Evolutionary conservation across 257 asterid genomes (phyloP).

Genomic region (Primulina eburnea): DNA sequence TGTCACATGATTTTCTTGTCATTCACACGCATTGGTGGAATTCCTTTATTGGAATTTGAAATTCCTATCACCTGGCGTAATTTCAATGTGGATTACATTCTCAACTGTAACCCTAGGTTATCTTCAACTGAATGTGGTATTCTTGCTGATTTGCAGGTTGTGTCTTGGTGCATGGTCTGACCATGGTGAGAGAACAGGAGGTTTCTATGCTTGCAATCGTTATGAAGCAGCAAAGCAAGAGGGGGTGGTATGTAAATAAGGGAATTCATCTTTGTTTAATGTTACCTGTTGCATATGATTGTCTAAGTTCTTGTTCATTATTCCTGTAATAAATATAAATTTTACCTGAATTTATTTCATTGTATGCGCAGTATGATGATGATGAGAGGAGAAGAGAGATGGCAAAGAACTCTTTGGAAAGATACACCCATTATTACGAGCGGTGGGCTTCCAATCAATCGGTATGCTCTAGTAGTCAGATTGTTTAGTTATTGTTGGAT

Average conservation of each 20-base stretch:
- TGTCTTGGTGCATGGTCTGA: constrained; percentile 98
- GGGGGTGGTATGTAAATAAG: constrained; percentile 67
- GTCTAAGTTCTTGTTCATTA: constrained; percentile 6
- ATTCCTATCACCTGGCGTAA: background rate
- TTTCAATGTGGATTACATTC: constrained; percentile 2
- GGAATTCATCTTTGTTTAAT: constrained; percentile 6
- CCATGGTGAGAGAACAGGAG: constrained; percentile 99
- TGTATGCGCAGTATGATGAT: constrained; percentile 77
- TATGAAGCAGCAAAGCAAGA: constrained; percentile 98
- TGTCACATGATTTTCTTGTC: background rate
- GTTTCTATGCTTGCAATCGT: constrained; percentile 97
- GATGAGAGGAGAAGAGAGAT: constrained; percentile 96
- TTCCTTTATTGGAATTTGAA: constrained; percentile 5
- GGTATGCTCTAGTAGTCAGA: constrained; percentile 44
- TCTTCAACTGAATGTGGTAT: constrained; percentile 1
- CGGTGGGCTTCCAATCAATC: constrained; percentile 99
- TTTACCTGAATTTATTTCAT: constrained; percentile 18
- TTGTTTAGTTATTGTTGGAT: constrained; percentile 16
- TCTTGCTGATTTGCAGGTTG: constrained; percentile 48
- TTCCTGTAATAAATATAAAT: constrained; percentile 18
- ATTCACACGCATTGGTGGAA: constrained; percentile 10
- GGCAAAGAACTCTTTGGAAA: constrained; percentile 99
- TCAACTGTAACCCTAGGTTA: constrained; percentile 3
- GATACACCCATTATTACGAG: constrained; percentile 99
- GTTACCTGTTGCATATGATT: constrained; percentile 12